phyloP scores from a whole-genome alignment of 768 basidiomycete genomes.

The Tubosaeta sp. region DNA sequence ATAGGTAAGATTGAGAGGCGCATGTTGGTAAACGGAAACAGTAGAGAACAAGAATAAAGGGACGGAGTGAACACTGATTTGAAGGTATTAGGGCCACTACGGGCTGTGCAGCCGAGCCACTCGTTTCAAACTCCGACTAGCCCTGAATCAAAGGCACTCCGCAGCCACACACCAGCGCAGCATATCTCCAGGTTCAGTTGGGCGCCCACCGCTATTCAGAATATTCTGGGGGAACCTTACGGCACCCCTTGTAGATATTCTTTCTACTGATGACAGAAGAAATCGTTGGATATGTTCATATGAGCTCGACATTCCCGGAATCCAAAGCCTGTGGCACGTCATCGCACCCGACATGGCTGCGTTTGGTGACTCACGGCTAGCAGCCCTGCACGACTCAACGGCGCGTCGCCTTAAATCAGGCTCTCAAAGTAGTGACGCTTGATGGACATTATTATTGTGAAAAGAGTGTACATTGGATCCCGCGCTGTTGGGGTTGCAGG shows the following conservation, averaged over 20 bases:
- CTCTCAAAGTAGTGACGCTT: no score
- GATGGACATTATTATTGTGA: no score
- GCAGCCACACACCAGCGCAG: not conserved
- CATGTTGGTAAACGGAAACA: constrained; percentile 24
- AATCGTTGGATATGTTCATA: no score
- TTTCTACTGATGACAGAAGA: no score
- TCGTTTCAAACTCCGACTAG: constrained; percentile 23
- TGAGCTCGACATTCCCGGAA: no score
- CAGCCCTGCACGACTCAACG: no score
- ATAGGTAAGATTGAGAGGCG: constrained; percentile 35
- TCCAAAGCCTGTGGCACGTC: no score
- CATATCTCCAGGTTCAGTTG: not conserved
- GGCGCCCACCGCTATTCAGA: no score
- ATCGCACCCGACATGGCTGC: no score
- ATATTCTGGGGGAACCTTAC: not conserved
- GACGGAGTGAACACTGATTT: not conserved
- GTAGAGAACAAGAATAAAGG: not conserved
- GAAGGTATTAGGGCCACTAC: not conserved
- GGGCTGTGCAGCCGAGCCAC: constrained; percentile 8
- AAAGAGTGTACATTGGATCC: no score
- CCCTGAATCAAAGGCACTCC: not conserved
- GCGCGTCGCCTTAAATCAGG: no score
- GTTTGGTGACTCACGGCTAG: no score
- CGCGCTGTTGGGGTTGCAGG: not conserved
- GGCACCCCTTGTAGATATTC: not conserved